Percentiles rank a stretch among this genome's conserved stretches.
Conservation (phyloP, 139 green algal genomes). For the Raphidocelis subcapitata region DNA sequence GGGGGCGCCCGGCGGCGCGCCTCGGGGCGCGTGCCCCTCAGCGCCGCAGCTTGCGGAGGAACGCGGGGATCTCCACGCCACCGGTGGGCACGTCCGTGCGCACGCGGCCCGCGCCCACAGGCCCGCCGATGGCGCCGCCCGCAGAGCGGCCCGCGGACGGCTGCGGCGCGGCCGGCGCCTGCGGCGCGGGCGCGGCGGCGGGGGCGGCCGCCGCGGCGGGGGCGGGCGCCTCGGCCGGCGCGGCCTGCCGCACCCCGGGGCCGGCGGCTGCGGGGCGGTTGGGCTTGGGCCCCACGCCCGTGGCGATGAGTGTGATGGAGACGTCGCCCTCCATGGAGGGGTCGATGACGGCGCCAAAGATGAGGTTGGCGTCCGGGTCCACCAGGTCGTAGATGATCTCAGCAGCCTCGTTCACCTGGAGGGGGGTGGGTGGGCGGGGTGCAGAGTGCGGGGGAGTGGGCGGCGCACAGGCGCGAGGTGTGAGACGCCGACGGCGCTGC, state of each 20-base stretch:
- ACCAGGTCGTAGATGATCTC: slow-evolving; percentile 93
- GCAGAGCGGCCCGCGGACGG: slow-evolving; percentile 10
- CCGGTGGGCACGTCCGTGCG: slow-evolving; percentile 23
- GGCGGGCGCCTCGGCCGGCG: neutral
- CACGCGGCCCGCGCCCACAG: slow-evolving; percentile 3
- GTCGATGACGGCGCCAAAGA: slow-evolving; percentile 90
- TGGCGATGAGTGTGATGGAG: slow-evolving; percentile 93
- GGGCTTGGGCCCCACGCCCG: slow-evolving; percentile 45
- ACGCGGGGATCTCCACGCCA: slow-evolving; percentile 67
- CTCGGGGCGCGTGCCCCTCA: no score
- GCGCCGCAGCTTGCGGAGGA: slow-evolving; percentile 40
- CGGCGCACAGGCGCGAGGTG: no score
- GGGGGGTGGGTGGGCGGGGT: neutral
- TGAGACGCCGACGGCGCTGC: no score
- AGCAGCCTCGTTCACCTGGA: slow-evolving; percentile 87
- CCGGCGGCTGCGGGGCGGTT: neutral
- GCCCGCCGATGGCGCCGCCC: neutral
- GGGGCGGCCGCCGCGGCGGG: neutral
- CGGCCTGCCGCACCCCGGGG: no score
- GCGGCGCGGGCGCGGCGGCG: neutral
- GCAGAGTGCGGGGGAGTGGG: neutral
- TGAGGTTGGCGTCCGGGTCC: slow-evolving; percentile 86
- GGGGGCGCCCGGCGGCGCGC: no score
- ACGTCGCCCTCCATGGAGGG: slow-evolving; percentile 51
- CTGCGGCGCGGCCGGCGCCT: neutral